Evolutionary conservation across 768 basidiomycete species (phyloP), one percentile per base, ranked within the genome.

Genomic region (Hericium erinaceus): DNA sequence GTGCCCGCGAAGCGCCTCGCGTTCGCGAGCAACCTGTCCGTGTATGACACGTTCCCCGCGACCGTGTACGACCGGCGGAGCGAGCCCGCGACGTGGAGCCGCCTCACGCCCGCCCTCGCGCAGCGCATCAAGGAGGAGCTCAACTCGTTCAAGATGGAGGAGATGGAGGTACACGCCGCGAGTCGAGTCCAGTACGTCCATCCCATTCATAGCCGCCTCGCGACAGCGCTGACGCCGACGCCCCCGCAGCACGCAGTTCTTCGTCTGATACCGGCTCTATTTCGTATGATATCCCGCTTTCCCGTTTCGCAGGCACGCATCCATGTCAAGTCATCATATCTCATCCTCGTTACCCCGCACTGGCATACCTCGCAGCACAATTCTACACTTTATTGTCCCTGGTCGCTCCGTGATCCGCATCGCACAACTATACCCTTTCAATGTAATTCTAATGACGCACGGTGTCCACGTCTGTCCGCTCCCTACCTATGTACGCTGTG

Each of bases 71-170:
- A 99, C 73, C 79, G 97, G 55, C 78, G 94, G 65, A 93, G 92
- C 64, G 95, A 98, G 72, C 93, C 92, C 20, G 95, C 94, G 50
- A 98, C 95, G 26, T 98, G 94, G 85, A 98, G 95, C 73, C 81
- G 91, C 41, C 74, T 99, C 66, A 99, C 97, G 54, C 97, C 95
- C 48, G 85, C 88, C 58, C 76, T 98, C 66, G 95, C 95, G 41
- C 92, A 98, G 77, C 80, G 87, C 65, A 98, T 99, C 72, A 99
- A 99, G 79, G 93, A 95, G 74, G 92, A 95, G 74, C 77, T 99
- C 54, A 99, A 99, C 73, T 92, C 92, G 57, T 98, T 91, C 74
- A 98, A 98, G 79, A 92, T 98, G 89, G 94, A 95, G 73, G 94
- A 98, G 75, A 98, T 99, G 95, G 92, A 95, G 70, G 94, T 99